Evolutionary conservation across 352 stramenopile genomes (phyloP), one percentile per base, ranked within the genome.

Genomic region (Phytopythium aichiense): DNA sequence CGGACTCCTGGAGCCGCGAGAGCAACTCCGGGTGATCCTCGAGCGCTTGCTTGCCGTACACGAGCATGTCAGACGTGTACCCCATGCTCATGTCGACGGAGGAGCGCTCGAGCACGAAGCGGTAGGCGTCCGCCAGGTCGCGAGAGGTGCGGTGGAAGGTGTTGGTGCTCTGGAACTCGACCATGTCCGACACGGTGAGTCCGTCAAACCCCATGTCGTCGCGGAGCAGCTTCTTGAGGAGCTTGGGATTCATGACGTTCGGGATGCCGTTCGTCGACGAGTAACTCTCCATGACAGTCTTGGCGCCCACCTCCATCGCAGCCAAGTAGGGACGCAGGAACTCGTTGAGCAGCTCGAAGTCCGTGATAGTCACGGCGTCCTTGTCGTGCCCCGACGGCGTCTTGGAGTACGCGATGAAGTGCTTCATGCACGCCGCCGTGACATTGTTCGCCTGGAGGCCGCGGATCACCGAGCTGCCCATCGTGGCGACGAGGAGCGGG

Each of bases 231-330:
- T 79, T 72, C 22, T 81, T 63, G 15, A 97, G 58, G 28, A 91
- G 76, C 37, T 87, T 79, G 20, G 72, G 66, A 40, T 86, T 97
- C 6, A 77, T 71, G 0, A 94, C 76, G 15, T 97, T 82, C 0
- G 93, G 92, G 7, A 96, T 77, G 18, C 87, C 88, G 56, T 96
- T 96, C 23, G 95, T 57, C 60, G 95, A 88, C 38, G 85, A 86
- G 72, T 98, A 98, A 56, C 67, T 93, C 69, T 97, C 90, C 94
- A 98, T 98, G 1, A 90, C 81, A 0, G 91, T 91, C 59, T 91
- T 73, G 9, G 79, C 84, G 4, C 79, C 82, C n/a, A 89, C 74
- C 4, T 88, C 72, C 15, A 94, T 78, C 2, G 77, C 86, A 0
- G 81, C 74, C 28, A 87, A 67, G 58, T 92, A 97, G 0, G 88